Base-by-base conservation (phyloP, 2,329 filamentous ascomycete genomes). In the Xylariaceae sp. region DNA sequence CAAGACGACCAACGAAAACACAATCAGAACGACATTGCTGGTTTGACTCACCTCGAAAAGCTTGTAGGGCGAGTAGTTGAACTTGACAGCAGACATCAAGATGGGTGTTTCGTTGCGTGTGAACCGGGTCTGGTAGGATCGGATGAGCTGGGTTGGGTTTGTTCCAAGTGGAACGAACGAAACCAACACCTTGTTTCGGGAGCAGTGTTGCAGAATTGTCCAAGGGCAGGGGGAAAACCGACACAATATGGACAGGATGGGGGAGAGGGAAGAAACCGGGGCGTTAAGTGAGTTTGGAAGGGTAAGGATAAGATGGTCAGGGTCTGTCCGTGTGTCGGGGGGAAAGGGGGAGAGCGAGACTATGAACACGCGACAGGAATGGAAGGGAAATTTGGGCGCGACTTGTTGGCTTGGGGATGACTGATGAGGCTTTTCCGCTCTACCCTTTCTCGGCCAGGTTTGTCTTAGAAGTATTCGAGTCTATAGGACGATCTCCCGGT, bases 1-100 rank as follows among this genome's bases (percentile, higher is more conserved):
- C 26, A 26, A 26, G 8, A 26, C 26, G 8, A 8, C 4, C 26
- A 26, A n/a, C n/a, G n/a, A n/a, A n/a, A 26, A 26, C 26, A 26
- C 26, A 8, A 26, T 26, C 26, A 5, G 5, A 8, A 26, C 4
- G 26, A 26, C 26, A 26, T 26, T 8, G 26, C 26, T n/a, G 26
- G 26, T 15, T 47, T 62, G 70, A 79, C 80, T 80, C 68, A 83
- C 79, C 74, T 83, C 78, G 68, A 78, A 81, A 69, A 80, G 74
- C 73, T 80, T 81, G 70, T 81, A 81, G 61, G 76, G 69, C 65
- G 76, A 72, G 67, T 76, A 77, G 64, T 77, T 76, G 68, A 80
- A 79, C 73, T 80, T 81, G 68, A 72, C 70, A 69, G 75, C 68
- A 77, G 80, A 83, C 80, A 83, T 83, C 70, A 80, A 79, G 72